Evolutionary conservation across 2,329 filamentous ascomycete genomes (phyloP).

Genomic region (Cordyceps javanica): DNA sequence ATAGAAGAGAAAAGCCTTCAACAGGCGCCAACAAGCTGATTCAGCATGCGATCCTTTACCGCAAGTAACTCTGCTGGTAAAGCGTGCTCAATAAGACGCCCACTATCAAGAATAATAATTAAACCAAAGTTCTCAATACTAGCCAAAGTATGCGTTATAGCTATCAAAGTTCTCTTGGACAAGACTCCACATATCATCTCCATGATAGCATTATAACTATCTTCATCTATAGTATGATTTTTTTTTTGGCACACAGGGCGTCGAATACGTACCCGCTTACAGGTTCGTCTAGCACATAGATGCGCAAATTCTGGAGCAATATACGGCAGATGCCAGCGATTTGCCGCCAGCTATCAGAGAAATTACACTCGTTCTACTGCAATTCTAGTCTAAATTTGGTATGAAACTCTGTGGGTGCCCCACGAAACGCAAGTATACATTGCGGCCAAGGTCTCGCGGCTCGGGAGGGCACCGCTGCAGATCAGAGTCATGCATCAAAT

Average conservation of each 20-base stretch:
- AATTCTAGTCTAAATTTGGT: neutral
- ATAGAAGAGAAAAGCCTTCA: neutral
- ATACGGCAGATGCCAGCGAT: neutral
- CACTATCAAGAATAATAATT: neutral
- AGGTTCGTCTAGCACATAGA: conserved; percentile 5
- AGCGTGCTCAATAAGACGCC: neutral
- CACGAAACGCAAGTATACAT: neutral
- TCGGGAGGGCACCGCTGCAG: no score
- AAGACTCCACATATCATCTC: neutral
- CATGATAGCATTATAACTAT: neutral
- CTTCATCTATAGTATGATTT: neutral
- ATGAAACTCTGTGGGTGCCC: neutral
- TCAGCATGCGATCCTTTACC: neutral
- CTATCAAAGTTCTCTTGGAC: neutral
- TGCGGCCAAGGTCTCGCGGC: no score
- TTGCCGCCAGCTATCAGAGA: neutral
- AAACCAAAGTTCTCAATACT: conserved; percentile 2
- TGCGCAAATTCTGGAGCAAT: neutral
- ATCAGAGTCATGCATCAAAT: no score
- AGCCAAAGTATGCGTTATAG: neutral
- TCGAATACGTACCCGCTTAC: conserved; percentile 2
- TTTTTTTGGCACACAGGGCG: no score
- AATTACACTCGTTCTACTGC: conserved; percentile 1
- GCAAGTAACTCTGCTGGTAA: neutral
- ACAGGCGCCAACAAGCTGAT: neutral